These are phyloP conservation scores for Irpex sp. DNA, from an alignment of 1,284 basidiomycete genomes.

Conservation along the genomic window DNA sequence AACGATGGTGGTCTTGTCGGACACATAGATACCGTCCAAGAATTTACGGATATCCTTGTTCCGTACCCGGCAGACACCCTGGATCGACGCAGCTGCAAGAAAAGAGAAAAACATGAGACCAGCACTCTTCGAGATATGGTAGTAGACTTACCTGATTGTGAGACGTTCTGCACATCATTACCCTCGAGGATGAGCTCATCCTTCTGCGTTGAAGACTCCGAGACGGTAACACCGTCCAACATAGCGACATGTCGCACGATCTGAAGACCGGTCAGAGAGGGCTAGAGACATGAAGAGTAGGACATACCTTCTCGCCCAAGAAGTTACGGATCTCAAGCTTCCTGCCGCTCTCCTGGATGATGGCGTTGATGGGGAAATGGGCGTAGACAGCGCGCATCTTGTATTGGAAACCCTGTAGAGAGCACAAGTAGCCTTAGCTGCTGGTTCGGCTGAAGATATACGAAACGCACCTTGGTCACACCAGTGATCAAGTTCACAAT, in stretches of 20 bases:
- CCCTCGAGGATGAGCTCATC: constrained; percentile 93
- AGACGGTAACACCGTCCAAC: constrained; percentile 84
- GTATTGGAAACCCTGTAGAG: constrained; percentile 84
- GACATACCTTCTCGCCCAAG: constrained; percentile 84
- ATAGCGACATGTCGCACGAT: constrained; percentile 90
- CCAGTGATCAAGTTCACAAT: constrained; percentile 98
- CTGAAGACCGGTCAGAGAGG: constrained; percentile 32
- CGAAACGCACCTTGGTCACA: constrained; percentile 75
- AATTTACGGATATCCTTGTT: constrained; percentile 99
- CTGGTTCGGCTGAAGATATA: not conserved
- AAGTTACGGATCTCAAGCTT: constrained; percentile 98
- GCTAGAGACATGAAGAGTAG: not conserved
- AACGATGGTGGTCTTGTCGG: constrained; percentile 68
- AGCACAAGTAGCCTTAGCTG: constrained; percentile 3
- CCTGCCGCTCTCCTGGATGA: constrained; percentile 80
- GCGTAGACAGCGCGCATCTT: constrained; percentile 99
- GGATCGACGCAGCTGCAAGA: constrained; percentile 82
- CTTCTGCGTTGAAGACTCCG: constrained; percentile 93
- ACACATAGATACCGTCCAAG: constrained; percentile 90
- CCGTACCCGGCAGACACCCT: constrained; percentile 89
- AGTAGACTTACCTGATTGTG: constrained; percentile 69
- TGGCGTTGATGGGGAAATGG: constrained; percentile 99
- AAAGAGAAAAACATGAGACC: too few relatives aligned
- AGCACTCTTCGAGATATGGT: too few relatives aligned
- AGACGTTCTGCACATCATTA: constrained; percentile 93